Evolutionary conservation across 805 yeast species (phyloP).

Genomic region (Lipomyces oligophaga): DNA sequence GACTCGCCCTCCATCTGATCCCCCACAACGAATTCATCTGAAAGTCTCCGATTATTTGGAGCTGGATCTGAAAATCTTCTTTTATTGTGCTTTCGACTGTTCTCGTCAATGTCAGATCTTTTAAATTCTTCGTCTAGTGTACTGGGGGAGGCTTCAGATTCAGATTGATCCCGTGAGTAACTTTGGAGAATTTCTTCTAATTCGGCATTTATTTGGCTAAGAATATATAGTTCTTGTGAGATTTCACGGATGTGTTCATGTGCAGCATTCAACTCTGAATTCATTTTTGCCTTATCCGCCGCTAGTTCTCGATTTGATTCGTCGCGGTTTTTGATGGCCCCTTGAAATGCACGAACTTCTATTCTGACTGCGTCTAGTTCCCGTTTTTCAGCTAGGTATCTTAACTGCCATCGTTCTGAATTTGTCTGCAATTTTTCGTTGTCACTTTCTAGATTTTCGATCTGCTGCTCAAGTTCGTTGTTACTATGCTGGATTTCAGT

Average conservation of each 20-base stretch:
- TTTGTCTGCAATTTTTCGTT: constrained; percentile 10
- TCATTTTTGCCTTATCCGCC: constrained; percentile 4
- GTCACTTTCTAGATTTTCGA: constrained; percentile 11
- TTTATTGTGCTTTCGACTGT: background rate
- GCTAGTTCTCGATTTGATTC: constrained; percentile 20
- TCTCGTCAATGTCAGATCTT: background rate
- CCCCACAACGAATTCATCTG: background rate
- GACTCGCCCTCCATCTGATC: background rate
- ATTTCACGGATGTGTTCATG: constrained; percentile 5
- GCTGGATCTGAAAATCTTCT: background rate
- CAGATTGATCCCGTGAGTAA: constrained; percentile 4
- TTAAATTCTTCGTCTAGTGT: constrained; percentile 3
- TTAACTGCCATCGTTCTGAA: constrained; percentile 20
- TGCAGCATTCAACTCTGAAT: constrained; percentile 6
- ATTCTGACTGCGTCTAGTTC: constrained; percentile 5
- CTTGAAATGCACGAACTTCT: constrained; percentile 8
- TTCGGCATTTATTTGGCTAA: constrained; percentile 9
- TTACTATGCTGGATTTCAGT: no score
- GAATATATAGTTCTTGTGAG: constrained; percentile 1
- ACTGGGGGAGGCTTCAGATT: background rate
- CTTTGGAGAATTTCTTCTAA: background rate
- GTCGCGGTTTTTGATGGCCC: constrained; percentile 17
- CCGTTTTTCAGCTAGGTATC: constrained; percentile 11
- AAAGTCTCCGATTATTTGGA: background rate
- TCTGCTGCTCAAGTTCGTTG: constrained; percentile 9